These are phyloP conservation scores for Eucalyptus pauciflora DNA, from an alignment of 345 rosid genomes.

Conservation along the genomic window DNA sequence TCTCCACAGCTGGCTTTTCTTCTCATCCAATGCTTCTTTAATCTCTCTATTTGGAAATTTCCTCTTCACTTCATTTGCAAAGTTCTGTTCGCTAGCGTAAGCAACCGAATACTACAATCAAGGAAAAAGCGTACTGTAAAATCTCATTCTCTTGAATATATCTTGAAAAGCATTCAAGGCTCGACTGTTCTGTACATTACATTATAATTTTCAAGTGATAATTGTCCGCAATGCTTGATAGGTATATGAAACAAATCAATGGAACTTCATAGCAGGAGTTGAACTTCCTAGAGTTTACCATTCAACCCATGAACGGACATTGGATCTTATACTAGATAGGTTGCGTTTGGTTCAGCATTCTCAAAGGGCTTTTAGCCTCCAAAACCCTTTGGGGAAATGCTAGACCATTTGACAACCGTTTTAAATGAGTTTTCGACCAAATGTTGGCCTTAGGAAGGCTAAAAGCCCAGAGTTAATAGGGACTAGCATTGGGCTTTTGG, in stretches of 20 bases:
- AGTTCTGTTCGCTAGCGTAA: neutral
- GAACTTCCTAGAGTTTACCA: neutral
- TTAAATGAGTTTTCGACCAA: no score
- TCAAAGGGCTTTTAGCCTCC: fast-evolving
- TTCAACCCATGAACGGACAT: neutral
- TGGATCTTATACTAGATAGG: neutral
- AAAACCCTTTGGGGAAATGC: no score
- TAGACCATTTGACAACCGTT: no score
- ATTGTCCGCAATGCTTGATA: neutral
- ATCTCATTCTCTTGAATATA: neutral
- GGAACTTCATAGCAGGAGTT: neutral
- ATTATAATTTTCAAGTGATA: neutral
- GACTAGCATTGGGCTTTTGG: no score
- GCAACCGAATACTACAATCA: neutral
- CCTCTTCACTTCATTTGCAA: neutral
- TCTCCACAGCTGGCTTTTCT: neutral
- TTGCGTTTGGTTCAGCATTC: fast-evolving
- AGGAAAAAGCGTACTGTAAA: neutral
- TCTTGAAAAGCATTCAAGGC: neutral
- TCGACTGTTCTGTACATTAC: neutral
- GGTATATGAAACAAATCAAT: neutral
- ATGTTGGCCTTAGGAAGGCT: no score
- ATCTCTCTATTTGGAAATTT: neutral
- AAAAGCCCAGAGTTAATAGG: no score
- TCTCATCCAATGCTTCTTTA: neutral